Percentiles rank a stretch among this genome's conserved stretches.
These are phyloP conservation scores for Musa acuminata DNA, from an alignment of 176 grass and related monocot genomes.

Conservation along the genomic window DNA sequence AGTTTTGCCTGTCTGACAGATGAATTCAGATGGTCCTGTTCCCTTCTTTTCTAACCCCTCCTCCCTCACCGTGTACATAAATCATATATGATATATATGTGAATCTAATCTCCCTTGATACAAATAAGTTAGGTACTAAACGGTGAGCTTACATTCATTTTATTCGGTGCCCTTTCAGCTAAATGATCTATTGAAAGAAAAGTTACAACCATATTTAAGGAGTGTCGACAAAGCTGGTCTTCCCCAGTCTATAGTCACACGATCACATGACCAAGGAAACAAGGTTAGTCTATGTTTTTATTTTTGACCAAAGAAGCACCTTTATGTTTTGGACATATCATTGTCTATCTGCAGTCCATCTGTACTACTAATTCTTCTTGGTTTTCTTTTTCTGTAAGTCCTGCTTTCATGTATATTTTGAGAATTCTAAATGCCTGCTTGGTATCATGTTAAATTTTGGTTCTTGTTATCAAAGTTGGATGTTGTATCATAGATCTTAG, in stretches of 20 bases:
- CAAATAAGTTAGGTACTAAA: not conserved
- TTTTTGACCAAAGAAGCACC: not conserved
- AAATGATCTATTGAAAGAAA: conserved; percentile 24
- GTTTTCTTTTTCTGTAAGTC: too few relatives aligned
- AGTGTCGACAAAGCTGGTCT: conserved; percentile 15
- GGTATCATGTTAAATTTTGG: too few relatives aligned
- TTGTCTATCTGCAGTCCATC: too few relatives aligned
- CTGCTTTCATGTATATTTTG: too few relatives aligned
- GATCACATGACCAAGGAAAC: conserved; percentile 14
- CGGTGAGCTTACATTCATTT: not conserved
- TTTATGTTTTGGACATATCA: not conserved
- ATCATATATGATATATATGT: not conserved
- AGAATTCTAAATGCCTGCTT: too few relatives aligned
- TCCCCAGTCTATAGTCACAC: conserved; percentile 9
- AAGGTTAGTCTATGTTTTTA: conserved; percentile 19
- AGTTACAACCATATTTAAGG: conserved; percentile 21
- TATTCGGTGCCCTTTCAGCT: conserved; percentile 3
- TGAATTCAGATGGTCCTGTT: not conserved
- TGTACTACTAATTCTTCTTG: too few relatives aligned
- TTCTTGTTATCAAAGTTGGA: too few relatives aligned
- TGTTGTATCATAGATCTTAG: too few relatives aligned
- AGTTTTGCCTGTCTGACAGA: not conserved
- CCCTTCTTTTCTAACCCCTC: too few relatives aligned
- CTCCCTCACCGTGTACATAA: too few relatives aligned
- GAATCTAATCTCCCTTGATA: not conserved